phyloP scores from a whole-genome alignment of 345 rosid genomes.

The Angophora floribunda region DNA sequence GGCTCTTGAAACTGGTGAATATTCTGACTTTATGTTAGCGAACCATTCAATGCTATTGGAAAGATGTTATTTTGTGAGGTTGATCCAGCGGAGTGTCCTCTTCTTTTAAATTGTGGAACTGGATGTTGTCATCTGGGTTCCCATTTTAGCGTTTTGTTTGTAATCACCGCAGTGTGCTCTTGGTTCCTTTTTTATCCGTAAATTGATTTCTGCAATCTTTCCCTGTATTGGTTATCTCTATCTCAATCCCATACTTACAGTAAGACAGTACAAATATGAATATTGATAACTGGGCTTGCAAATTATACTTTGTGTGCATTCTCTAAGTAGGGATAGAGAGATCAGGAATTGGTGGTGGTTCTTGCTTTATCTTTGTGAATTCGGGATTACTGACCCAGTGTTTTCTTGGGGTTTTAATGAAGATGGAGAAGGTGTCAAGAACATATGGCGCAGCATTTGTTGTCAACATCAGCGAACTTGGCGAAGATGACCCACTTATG shows the following conservation, averaged over 20 bases:
- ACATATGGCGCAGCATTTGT: conserved; percentile 45
- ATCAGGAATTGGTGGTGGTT: background rate
- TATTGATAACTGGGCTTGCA: background rate
- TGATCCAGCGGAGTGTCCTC: background rate
- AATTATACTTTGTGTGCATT: background rate
- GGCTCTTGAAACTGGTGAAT: conserved; percentile 60
- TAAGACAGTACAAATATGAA: background rate
- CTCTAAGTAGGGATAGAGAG: background rate
- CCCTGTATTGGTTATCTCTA: background rate
- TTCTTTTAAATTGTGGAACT: background rate
- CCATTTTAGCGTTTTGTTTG: background rate
- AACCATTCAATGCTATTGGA: background rate
- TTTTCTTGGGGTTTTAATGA: conserved; percentile 2
- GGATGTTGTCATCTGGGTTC: background rate
- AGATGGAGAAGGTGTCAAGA: conserved; percentile 57
- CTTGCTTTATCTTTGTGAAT: background rate
- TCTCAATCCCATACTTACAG: background rate
- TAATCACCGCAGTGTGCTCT: background rate
- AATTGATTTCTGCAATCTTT: background rate
- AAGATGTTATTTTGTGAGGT: background rate
- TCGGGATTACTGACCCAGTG: background rate
- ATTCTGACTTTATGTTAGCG: background rate
- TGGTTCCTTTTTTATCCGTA: background rate
- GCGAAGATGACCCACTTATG: conserved; percentile 52
- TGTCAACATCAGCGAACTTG: conserved; percentile 49